Evolutionary conservation across 2,329 filamentous ascomycete genomes (phyloP).

Genomic region (Xylariaceae sp.): DNA sequence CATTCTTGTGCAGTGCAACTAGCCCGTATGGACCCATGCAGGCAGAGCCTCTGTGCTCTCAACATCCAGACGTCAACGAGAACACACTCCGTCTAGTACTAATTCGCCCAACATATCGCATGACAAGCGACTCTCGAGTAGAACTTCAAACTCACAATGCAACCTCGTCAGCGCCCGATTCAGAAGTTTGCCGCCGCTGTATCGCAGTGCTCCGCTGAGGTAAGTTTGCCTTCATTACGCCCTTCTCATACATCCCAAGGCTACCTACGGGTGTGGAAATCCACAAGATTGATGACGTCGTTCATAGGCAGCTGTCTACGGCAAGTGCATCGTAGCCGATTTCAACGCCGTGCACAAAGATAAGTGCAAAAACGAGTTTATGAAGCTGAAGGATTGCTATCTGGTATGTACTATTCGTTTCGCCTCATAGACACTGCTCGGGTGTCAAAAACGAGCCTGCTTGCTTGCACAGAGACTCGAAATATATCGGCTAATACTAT

Average conservation of each 20-base stretch:
- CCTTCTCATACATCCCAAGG: neutral
- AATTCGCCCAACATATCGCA: too few species aligned
- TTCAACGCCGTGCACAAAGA: conserved; percentile 89
- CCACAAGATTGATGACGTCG: too few species aligned
- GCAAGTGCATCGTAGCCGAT: conserved; percentile 85
- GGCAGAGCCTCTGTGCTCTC: too few species aligned
- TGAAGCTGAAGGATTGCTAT: conserved; percentile 82
- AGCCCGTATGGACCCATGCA: too few species aligned
- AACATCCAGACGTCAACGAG: too few species aligned
- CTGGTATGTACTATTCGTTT: conserved; percentile 53
- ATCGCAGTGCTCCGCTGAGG: conserved; percentile 53
- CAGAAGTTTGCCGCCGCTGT: conserved; percentile 51
- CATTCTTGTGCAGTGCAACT: too few species aligned
- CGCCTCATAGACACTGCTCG: too few species aligned
- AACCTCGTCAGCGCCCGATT: conserved; percentile 42
- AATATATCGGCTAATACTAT: neutral
- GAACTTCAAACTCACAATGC: conserved; percentile 4
- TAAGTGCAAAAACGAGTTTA: conserved; percentile 82
- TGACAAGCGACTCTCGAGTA: too few species aligned
- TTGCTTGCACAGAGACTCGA: too few species aligned
- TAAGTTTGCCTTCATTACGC: too few species aligned
- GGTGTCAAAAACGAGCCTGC: too few species aligned
- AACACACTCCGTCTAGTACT: too few species aligned
- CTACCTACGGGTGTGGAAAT: neutral
- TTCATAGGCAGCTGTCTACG: conserved; percentile 73